Conservation (phyloP, 2,329 filamentous ascomycete species). For the Clarireedia homoeocarpa region DNA sequence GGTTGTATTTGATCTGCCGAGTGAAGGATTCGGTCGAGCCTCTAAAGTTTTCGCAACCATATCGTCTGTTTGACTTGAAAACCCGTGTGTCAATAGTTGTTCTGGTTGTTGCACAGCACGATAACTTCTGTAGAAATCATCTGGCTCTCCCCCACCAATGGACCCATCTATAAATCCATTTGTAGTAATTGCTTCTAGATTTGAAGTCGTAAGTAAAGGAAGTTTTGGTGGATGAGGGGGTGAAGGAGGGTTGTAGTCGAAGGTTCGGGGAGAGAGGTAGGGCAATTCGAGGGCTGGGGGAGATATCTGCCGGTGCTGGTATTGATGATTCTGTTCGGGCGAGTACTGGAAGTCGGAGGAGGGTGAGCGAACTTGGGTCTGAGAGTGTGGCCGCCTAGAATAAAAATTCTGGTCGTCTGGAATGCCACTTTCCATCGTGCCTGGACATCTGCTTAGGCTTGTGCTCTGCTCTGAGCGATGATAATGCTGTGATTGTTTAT, state of each 20-base stretch:
- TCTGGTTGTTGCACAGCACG: slow-evolving; percentile 28
- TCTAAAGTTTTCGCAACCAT: slow-evolving; percentile 31
- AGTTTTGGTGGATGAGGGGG: slow-evolving; percentile 24
- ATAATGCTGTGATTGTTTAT: slow-evolving; percentile 6
- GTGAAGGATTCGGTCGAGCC: slow-evolving; percentile 34
- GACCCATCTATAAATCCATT: slow-evolving; percentile 19
- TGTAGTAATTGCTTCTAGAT: slow-evolving; percentile 17
- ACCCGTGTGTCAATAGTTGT: slow-evolving; percentile 12
- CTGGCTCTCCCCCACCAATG: slow-evolving; percentile 30
- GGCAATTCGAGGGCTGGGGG: slow-evolving; percentile 13
- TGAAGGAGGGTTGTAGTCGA: slow-evolving; percentile 17
- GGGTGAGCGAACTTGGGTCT: neutral
- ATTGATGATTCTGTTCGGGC: slow-evolving; percentile 16
- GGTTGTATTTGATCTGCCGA: slow-evolving; percentile 43
- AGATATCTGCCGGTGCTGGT: slow-evolving; percentile 10
- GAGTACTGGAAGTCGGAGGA: slow-evolving; percentile 3
- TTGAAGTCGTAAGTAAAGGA: slow-evolving; percentile 23
- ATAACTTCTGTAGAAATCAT: slow-evolving; percentile 43
- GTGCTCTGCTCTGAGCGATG: slow-evolving; percentile 6
- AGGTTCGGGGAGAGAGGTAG: slow-evolving; percentile 15
- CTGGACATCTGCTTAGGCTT: slow-evolving; percentile 22
- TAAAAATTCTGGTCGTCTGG: slow-evolving; percentile 30
- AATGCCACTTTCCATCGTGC: slow-evolving; percentile 28
- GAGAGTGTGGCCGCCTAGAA: slow-evolving; percentile 18
- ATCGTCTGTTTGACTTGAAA: slow-evolving; percentile 15